Percentiles rank a stretch among this genome's conserved stretches.
These are phyloP conservation scores for Annulohypoxylon maeteangense DNA, from an alignment of 495 filamentous ascomycete species.

Conservation along the genomic window DNA sequence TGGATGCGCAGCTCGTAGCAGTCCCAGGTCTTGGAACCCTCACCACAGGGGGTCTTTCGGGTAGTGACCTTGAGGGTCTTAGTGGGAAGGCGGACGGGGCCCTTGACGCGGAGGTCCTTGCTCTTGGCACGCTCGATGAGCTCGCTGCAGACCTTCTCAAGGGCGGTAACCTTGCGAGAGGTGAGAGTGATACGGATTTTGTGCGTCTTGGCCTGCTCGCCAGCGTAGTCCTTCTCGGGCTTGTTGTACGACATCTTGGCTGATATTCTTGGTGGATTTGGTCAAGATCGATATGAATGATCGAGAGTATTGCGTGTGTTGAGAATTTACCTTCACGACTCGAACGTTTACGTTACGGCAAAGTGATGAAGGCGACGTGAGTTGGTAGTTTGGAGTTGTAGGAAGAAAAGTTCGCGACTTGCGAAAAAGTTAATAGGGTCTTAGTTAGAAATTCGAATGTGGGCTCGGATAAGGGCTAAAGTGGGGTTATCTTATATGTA, in stretches of 20 bases:
- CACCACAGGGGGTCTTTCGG: conserved; percentile 89
- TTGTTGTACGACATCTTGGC: conserved; percentile 95
- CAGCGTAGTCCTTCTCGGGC: conserved; percentile 87
- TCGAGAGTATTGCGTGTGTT: conserved; percentile 5
- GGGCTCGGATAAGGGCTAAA: conserved; percentile 43
- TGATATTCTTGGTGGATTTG: conserved; percentile 44
- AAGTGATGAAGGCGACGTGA: conserved; percentile 76
- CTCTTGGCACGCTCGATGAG: conserved; percentile 98
- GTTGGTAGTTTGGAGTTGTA: conserved; percentile 17
- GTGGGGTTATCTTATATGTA: conserved; percentile 1
- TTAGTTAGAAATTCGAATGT: conserved; percentile 12
- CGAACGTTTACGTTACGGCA: conserved; percentile 75
- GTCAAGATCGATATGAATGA: conserved; percentile 11
- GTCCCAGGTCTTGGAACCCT: conserved; percentile 99
- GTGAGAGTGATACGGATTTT: conserved; percentile 99
- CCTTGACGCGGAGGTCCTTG: conserved; percentile 98
- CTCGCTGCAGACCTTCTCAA: conserved; percentile 98
- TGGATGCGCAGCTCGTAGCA: conserved; percentile 99
- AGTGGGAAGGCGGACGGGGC: conserved; percentile 97
- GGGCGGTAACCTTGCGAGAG: conserved; percentile 87
- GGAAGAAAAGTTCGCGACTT: conserved; percentile 26
- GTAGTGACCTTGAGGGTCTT: conserved; percentile 97
- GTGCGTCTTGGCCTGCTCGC: conserved; percentile 76
- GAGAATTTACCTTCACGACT: conserved; percentile 68
- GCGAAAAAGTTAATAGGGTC: conserved; percentile 10